Conservation (phyloP, 1,139 yeast species). For the Kluyveromyces sp. region DNA sequence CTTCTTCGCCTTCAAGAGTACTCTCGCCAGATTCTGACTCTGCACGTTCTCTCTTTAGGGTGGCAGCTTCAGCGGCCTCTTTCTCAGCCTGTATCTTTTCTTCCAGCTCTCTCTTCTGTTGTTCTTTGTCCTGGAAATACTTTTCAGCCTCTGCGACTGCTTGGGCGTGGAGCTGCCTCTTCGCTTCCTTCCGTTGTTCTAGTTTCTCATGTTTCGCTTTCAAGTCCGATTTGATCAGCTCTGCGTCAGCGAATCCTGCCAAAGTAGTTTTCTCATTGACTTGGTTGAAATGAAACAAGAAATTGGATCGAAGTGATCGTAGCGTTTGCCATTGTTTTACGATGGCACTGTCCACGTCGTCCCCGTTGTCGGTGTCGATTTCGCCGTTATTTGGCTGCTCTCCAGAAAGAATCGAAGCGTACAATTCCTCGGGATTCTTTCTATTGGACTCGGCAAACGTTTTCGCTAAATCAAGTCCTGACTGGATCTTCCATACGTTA, state of each 20-base stretch:
- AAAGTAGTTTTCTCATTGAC: constrained; percentile 25
- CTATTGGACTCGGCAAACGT: constrained; percentile 4
- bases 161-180: constrained; percentile 4
- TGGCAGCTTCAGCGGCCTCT: no score
- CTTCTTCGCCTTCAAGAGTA: no score
- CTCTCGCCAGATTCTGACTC: neutral
- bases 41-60: neutral
- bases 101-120: constrained; percentile 15
- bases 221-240: constrained; percentile 9
- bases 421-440: constrained; percentile 16
- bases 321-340: constrained; percentile 29
- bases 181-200: constrained; percentile 8
- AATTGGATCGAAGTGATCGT: constrained; percentile 24
- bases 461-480: constrained; percentile 23
- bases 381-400: neutral
- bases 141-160: constrained; percentile 20
- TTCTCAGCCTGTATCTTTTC: constrained; percentile 6
- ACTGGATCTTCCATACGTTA: constrained; percentile 28
- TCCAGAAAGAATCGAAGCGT: constrained; percentile 11
- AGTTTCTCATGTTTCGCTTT: constrained; percentile 9
- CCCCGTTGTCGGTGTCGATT: constrained; percentile 1
- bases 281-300: constrained; percentile 23
- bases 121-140: constrained; percentile 14
- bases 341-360: constrained; percentile 15
- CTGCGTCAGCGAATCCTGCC: constrained; percentile 21